Percentiles rank a stretch among this genome's conserved stretches.
phyloP scores from a whole-genome alignment of 148 eudicot genomes.

The Fallopia convolvulus region DNA sequence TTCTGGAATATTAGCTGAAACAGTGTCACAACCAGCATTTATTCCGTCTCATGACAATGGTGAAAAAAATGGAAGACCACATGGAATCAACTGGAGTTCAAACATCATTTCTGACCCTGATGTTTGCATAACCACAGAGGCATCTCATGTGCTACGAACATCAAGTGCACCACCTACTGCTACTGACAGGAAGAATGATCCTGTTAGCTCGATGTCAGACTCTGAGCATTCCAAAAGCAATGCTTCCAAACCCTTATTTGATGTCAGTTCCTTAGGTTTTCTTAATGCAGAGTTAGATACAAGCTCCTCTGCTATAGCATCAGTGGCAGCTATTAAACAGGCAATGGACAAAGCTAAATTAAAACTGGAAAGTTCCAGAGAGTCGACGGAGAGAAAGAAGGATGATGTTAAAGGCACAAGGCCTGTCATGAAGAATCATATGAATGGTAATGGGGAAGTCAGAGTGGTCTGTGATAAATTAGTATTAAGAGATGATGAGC shows the following conservation, averaged over 20 bases:
- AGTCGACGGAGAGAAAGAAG: slow-evolving; percentile 41
- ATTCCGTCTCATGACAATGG: slow-evolving; percentile 15
- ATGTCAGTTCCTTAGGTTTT: slow-evolving; percentile 38
- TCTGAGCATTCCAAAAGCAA: slow-evolving; percentile 33
- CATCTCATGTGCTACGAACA: slow-evolving; percentile 59
- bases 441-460: neutral
- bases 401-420: slow-evolving; percentile 20
- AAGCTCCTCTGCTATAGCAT: slow-evolving; percentile 31
- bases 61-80: slow-evolving; percentile 20
- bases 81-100: slow-evolving; percentile 20
- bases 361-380: slow-evolving; percentile 52
- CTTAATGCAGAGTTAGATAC: slow-evolving; percentile 68
- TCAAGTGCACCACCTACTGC: slow-evolving; percentile 44
- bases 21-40: slow-evolving; percentile 25
- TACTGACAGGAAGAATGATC: slow-evolving; percentile 23
- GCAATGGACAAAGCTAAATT: slow-evolving; percentile 60
- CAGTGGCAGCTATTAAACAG: slow-evolving; percentile 57
- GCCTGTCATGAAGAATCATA: neutral
- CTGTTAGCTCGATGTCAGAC: slow-evolving; percentile 23
- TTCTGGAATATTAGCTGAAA: slow-evolving; percentile 24
- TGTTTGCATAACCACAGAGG: slow-evolving; percentile 43
- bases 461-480: neutral
- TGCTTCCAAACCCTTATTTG: slow-evolving; percentile 29
- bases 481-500: neutral
- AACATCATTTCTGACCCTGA: slow-evolving; percentile 47